Base-by-base conservation (phyloP, 176 grass and related monocot species). In the Musa troglodytarum region DNA sequence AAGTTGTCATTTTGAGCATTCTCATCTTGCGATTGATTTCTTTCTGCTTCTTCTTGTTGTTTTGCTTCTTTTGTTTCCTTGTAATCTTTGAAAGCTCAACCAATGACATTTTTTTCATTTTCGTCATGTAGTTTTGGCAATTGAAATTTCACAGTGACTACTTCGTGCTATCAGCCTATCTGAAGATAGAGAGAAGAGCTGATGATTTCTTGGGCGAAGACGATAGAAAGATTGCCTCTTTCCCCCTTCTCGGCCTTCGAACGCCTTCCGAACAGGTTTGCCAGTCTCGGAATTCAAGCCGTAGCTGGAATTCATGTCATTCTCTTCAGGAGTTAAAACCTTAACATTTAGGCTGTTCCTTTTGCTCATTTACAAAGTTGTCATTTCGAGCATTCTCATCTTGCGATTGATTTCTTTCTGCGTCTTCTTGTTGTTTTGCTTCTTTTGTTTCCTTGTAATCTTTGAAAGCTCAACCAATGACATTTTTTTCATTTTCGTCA, bases 161-260 rank as follows among this genome's bases (percentile, higher is more conserved):
- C 8, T 50, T 49, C 50, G 62, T 64, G 62, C n/a, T 25, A 15
- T 29, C 9, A 67, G 26, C 26, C 26, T 26, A 26, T 26, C 26
- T 26, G 26, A 70, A n/a, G n/a, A n/a, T n/a, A n/a, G n/a, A n/a
- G n/a, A n/a, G n/a, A n/a, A n/a, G 43, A 70, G 19, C 43, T 14
- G 65, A 80, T 73, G 78, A 53, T 53, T 63, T 50, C 69, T 72
- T 63, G 69, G 7, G 56, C 16, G 57, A 80, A 70, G 69, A 28
- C 43, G 56, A 11, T 80, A 11, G 69, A 73, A 64, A 73, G 16
- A 53, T 80, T 80, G 22, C 49, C 13, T 65, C 69, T 28, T 28
- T 73, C n/a, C 11, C 56, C 78, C 24, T 52, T 63, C 68, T 63
- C 68, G 11, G 51, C 53, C 56, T 50, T 73, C 69, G 29, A 64